These are phyloP conservation scores for Penicillium glabrum DNA, from an alignment of 2,329 filamentous ascomycete genomes.

Conservation along the genomic window DNA sequence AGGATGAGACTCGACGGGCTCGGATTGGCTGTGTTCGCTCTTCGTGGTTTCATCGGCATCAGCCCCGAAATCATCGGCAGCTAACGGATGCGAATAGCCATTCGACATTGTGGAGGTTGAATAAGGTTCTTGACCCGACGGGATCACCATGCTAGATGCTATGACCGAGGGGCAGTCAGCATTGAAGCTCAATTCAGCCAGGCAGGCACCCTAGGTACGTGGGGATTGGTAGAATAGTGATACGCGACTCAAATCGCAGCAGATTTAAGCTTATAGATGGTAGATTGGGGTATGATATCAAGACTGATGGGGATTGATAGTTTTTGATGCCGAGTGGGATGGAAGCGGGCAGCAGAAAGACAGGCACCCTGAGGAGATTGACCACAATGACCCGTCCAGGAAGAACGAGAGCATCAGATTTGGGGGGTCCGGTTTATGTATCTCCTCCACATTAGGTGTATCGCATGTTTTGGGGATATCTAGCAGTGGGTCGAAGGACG, in stretches of 20 bases:
- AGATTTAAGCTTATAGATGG: constrained; percentile 25
- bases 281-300: constrained; percentile 27
- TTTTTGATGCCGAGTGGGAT: constrained; percentile 42
- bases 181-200: constrained; percentile 36
- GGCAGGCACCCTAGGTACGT: constrained; percentile 19
- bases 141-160: constrained; percentile 49
- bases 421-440: constrained; percentile 12
- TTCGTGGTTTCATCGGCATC: constrained; percentile 45
- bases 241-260: constrained; percentile 35
- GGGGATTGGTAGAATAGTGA: constrained; percentile 23
- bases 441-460: constrained; percentile 16
- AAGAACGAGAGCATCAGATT: constrained; percentile 15
- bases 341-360: constrained; percentile 29
- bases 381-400: constrained; percentile 22
- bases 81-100: constrained; percentile 30
- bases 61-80: constrained; percentile 24
- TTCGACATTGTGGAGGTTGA: constrained; percentile 36
- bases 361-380: constrained; percentile 22
- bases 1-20: constrained; percentile 61
- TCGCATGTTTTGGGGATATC: constrained; percentile 24
- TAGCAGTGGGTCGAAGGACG: constrained; percentile 40
- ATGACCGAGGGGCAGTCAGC: constrained; percentile 38
- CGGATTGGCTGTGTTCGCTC: constrained; percentile 76
- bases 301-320: constrained; percentile 36
- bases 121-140: constrained; percentile 38